These are phyloP conservation scores for Leccinum subgranulosum DNA, from an alignment of 768 basidiomycete species.

Conservation along the genomic window DNA sequence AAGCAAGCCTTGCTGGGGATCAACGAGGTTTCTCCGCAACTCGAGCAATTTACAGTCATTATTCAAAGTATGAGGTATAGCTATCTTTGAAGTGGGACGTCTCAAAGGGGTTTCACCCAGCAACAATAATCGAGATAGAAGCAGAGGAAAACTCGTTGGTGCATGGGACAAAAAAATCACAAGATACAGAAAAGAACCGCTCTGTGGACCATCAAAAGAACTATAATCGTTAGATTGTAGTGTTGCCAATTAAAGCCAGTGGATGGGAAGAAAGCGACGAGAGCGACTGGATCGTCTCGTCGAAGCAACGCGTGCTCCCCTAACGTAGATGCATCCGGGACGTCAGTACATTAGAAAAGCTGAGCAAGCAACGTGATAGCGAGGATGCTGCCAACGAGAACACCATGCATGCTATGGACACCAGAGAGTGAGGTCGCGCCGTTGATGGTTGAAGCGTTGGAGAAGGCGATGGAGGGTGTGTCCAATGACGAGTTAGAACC, in stretches of 20 bases:
- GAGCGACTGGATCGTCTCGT: not conserved
- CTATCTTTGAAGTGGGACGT: not conserved
- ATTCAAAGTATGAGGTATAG: not conserved
- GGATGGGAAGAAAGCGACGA: not conserved
- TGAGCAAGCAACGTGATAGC: conserved; percentile 14
- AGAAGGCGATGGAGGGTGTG: conserved; percentile 53
- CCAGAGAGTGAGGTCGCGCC: conserved; percentile 25
- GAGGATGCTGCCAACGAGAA: conserved; percentile 13
- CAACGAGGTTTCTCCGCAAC: not conserved
- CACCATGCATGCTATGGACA: conserved; percentile 8
- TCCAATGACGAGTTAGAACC: conserved; percentile 49
- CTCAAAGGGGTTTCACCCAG: not conserved
- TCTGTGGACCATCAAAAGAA: not conserved
- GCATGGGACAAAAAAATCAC: not conserved
- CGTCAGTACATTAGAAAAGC: conserved; percentile 16
- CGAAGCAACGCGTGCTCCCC: not conserved
- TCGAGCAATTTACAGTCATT: not conserved
- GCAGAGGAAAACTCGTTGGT: not conserved
- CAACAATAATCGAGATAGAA: not conserved
- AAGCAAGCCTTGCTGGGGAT: not conserved
- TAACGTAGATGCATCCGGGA: not conserved
- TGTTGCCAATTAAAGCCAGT: not conserved
- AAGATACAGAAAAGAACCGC: not conserved
- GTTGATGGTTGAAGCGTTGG: conserved; percentile 56
- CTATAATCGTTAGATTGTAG: not conserved